Conservation (phyloP, 1,284 basidiomycete species). For the Sanguinoderma infundibulare region DNA sequence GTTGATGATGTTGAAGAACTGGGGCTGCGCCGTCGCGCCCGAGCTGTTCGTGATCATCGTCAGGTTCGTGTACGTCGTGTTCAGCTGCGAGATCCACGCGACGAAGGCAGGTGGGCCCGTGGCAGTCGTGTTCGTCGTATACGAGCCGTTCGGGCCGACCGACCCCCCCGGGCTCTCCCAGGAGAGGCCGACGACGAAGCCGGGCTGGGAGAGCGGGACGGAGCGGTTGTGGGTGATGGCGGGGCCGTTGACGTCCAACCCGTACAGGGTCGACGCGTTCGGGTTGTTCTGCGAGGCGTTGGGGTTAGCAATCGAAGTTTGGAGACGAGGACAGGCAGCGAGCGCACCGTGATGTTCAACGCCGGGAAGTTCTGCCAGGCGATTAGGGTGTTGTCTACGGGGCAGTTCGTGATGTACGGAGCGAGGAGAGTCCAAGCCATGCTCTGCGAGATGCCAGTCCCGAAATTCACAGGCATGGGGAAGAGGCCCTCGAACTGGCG, state of each 20-base stretch:
- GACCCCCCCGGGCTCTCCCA: constrained; percentile 63
- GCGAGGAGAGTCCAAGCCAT: constrained; percentile 68
- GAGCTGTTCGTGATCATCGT: constrained; percentile 47
- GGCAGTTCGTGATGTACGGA: constrained; percentile 63
- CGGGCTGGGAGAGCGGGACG: constrained; percentile 46
- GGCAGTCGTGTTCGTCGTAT: constrained; percentile 53
- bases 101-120: constrained; percentile 43
- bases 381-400: constrained; percentile 59
- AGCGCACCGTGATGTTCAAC: constrained; percentile 47
- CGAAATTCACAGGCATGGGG: constrained; percentile 63
- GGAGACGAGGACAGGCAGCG: neutral
- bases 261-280: constrained; percentile 30
- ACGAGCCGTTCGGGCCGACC: constrained; percentile 54
- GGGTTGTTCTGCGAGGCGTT: constrained; percentile 32
- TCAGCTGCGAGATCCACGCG: constrained; percentile 65
- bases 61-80: constrained; percentile 64
- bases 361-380: constrained; percentile 60
- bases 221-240: constrained; percentile 52
- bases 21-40: constrained; percentile 56
- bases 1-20: constrained; percentile 43
- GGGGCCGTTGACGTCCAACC: constrained; percentile 36
- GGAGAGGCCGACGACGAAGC: constrained; percentile 49
- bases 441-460: constrained; percentile 59
- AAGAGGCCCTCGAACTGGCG: constrained; percentile 67
- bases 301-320: neutral